A percentile compares a stretch with the other conserved stretches of the same genome.
phyloP scores from a whole-genome alignment of 1,284 basidiomycete species.

The Phaffia rhodozyma region DNA sequence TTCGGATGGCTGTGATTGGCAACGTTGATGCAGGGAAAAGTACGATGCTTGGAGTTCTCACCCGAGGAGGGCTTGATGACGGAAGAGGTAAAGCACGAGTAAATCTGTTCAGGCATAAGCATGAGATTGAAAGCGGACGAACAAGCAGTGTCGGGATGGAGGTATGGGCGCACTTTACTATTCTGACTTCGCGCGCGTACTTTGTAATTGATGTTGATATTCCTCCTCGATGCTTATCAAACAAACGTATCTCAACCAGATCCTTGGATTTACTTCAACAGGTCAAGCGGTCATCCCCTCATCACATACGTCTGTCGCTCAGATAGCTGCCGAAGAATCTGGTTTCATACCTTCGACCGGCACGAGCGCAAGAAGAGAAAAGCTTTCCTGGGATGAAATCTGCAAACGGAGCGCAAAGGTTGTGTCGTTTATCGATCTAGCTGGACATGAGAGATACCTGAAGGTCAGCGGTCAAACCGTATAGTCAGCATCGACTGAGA shows the following conservation, averaged over 20 bases:
- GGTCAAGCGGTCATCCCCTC: conserved; percentile 63
- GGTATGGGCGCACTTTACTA: conserved; percentile 38
- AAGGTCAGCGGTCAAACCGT: conserved; percentile 27
- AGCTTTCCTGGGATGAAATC: conserved; percentile 93
- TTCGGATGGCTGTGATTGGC: conserved; percentile 87
- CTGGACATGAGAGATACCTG: conserved; percentile 77
- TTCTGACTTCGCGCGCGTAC: conserved; percentile 5
- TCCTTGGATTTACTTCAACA: conserved; percentile 65
- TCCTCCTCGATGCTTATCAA: conserved; percentile 9
- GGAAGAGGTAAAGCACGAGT: conserved; percentile 88
- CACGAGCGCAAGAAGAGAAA: conserved; percentile 53
- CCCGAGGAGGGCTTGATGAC: conserved; percentile 74
- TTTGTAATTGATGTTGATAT: background rate
- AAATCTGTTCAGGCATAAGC: conserved; percentile 88
- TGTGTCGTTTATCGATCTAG: conserved; percentile 85
- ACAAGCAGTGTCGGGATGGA: conserved; percentile 95
- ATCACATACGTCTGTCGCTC: conserved; percentile 41
- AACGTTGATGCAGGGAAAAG: conserved; percentile 81
- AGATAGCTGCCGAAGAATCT: conserved; percentile 59
- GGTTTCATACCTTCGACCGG: conserved; percentile 18
- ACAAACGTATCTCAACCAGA: conserved; percentile 39
- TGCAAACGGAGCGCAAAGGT: conserved; percentile 82
- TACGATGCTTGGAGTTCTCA: conserved; percentile 76
- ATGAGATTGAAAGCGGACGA: conserved; percentile 89
- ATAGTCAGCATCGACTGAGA: background rate